Percentiles rank a stretch among this genome's conserved stretches.
phyloP scores from a whole-genome alignment of 257 asterid genomes.

The Anisodus acutangulus region DNA sequence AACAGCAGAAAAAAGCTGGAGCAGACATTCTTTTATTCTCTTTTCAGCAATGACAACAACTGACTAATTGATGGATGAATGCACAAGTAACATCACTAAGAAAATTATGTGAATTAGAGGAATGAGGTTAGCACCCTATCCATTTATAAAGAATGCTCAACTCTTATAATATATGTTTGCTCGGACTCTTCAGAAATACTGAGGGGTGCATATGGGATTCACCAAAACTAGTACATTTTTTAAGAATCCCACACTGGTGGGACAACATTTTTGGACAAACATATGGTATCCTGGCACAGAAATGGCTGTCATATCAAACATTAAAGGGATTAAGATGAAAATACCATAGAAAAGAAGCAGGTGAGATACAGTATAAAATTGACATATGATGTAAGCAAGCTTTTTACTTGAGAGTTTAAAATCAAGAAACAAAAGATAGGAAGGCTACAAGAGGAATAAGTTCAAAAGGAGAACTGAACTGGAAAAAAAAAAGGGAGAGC shows the following conservation, averaged over 20 bases:
- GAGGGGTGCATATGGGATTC: background rate
- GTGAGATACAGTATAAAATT: background rate
- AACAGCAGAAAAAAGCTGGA: conserved; percentile 15
- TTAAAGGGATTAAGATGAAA: background rate
- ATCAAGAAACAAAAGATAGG: conserved; percentile 1
- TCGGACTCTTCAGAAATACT: background rate
- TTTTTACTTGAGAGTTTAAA: background rate
- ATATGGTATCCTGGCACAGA: background rate
- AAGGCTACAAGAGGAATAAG: background rate
- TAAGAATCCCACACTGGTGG: background rate
- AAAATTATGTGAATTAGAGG: background rate
- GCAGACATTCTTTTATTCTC: conserved; percentile 26
- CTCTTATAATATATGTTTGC: background rate
- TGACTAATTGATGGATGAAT: background rate
- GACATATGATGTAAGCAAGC: background rate
- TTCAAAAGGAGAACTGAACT: background rate
- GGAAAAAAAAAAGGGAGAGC: background rate
- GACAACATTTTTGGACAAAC: background rate
- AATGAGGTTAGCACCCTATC: background rate
- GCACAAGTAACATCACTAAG: background rate
- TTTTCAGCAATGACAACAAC: conserved; percentile 11
- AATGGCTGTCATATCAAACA: background rate
- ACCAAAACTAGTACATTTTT: background rate
- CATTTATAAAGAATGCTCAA: background rate
- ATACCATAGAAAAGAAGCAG: background rate